phyloP scores from a whole-genome alignment of 1,284 basidiomycete genomes.

The Ceratobasidium papillatum region DNA sequence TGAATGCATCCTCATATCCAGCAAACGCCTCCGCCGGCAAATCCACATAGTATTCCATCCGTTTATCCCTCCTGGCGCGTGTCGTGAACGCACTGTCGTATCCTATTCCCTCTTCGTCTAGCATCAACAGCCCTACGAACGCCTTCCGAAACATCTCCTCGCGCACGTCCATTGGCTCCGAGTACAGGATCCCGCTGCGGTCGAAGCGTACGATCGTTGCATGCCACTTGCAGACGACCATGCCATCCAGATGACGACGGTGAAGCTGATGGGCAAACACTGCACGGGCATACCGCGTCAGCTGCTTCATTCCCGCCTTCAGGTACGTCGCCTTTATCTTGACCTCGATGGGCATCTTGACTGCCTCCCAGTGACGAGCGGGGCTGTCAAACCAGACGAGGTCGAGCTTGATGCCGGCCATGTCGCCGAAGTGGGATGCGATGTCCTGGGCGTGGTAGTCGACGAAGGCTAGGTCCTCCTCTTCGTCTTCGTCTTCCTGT shows the following conservation, averaged over 20 bases:
- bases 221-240: not conserved
- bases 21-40: not conserved
- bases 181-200: not conserved
- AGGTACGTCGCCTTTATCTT: not conserved
- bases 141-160: not conserved
- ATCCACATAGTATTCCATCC: conserved; percentile 10
- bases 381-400: not conserved
- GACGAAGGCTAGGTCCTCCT: too few relatives aligned
- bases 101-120: not conserved
- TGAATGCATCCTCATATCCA: too few relatives aligned
- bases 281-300: conserved; percentile 10
- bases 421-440: not conserved
- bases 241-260: conserved; percentile 1
- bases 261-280: conserved; percentile 23
- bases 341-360: conserved; percentile 14
- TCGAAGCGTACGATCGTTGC: conserved; percentile 21
- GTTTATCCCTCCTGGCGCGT: not conserved
- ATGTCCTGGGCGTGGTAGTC: not conserved
- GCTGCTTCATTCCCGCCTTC: conserved; percentile 17
- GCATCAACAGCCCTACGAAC: not conserved
- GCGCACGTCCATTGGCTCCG: not conserved
- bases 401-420: not conserved
- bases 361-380: not conserved
- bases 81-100: conserved; percentile 17
- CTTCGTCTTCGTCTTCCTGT: not conserved